phyloP scores from a whole-genome alignment of 2,329 filamentous ascomycete genomes.

The Cladosporium austrohemisphaericum region DNA sequence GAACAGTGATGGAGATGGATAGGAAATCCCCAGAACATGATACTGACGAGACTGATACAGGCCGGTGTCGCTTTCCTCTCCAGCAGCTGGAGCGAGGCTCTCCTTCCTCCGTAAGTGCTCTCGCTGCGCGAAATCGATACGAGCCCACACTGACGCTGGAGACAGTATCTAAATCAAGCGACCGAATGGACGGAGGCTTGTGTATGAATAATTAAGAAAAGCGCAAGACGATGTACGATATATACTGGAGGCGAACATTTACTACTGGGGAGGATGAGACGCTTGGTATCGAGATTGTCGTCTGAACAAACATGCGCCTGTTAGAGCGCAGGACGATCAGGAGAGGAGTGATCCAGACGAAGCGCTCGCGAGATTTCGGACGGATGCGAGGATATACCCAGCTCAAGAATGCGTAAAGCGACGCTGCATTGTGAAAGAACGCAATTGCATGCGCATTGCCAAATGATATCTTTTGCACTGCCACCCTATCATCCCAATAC shows the following conservation, averaged over 20 bases:
- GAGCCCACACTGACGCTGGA: not conserved
- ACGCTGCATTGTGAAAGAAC: no score
- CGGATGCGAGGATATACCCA: slow-evolving; percentile 4
- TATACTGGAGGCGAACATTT: not conserved
- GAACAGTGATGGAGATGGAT: not conserved
- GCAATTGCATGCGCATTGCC: no score
- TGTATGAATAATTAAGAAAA: slow-evolving; percentile 5
- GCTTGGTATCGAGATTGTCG: no score
- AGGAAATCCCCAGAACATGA: slow-evolving; percentile 1
- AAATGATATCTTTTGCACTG: no score
- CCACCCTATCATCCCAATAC: no score
- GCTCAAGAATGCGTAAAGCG: slow-evolving; percentile 5
- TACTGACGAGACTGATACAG: slow-evolving; percentile 29
- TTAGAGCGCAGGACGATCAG: no score
- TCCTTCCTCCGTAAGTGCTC: slow-evolving; percentile 45
- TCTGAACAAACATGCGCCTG: no score
- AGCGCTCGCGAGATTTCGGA: no score
- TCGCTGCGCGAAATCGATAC: not conserved
- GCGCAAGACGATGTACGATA: slow-evolving; percentile 3
- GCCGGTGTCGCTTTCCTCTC: slow-evolving; percentile 51
- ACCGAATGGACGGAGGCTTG: not conserved
- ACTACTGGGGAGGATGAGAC: not conserved
- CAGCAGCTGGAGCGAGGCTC: slow-evolving; percentile 51
- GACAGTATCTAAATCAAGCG: slow-evolving; percentile 12
- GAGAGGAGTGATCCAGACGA: no score